Evolutionary conservation across 192 early-diverging fungal species (phyloP).

Genomic region (Podila clonocystis): DNA sequence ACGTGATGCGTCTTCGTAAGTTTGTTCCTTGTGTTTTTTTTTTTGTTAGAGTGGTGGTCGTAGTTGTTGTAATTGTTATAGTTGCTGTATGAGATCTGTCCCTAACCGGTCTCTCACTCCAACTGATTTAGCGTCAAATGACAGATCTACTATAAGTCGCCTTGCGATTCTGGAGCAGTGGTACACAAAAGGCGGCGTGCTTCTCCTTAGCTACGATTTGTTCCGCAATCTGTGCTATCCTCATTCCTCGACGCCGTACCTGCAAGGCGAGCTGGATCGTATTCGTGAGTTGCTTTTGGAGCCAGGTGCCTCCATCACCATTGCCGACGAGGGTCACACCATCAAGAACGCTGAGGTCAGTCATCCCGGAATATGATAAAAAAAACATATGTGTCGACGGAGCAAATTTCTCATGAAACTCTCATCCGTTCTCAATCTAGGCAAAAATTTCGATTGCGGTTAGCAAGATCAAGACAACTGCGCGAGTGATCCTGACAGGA

Average conservation of each 20-base stretch:
- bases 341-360: slow-evolving; percentile 66
- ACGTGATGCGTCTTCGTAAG: slow-evolving; percentile 59
- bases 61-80: background rate
- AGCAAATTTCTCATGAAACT: background rate
- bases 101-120: background rate
- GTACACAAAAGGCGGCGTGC: slow-evolving; percentile 70
- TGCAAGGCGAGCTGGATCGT: background rate
- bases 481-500: slow-evolving; percentile 82
- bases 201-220: slow-evolving; percentile 73
- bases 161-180: slow-evolving; percentile 59
- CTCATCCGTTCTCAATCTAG: slow-evolving; percentile 1
- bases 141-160: slow-evolving; percentile 4
- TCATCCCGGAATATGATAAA: background rate
- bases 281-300: slow-evolving; percentile 57
- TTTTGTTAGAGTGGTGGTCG: too few species aligned
- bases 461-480: slow-evolving; percentile 59
- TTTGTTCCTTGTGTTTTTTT: slow-evolving; percentile 13
- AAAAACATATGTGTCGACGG: background rate
- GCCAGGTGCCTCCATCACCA: slow-evolving; percentile 74
- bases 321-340: slow-evolving; percentile 88
- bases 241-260: background rate
- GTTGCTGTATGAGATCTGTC: background rate
- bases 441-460: slow-evolving; percentile 30
- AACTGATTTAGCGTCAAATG: slow-evolving; percentile 3
- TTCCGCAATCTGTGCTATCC: slow-evolving; percentile 61